These are phyloP conservation scores for Meyerozyma smithsonii DNA, from an alignment of 1,139 yeast species.

Conservation along the genomic window DNA sequence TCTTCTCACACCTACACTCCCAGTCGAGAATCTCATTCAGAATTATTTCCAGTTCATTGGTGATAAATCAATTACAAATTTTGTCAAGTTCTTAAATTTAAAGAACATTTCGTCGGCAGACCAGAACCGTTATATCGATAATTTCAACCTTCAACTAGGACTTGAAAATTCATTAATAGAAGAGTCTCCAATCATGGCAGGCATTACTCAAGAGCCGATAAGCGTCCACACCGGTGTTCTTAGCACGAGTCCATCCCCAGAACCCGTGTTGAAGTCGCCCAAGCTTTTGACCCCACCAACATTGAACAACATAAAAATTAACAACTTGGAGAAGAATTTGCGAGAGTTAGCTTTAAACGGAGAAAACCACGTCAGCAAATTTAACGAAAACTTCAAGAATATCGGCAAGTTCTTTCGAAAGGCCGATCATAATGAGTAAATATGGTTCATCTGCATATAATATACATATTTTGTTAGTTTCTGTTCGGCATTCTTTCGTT, in stretches of 20 bases:
- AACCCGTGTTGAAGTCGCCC: conserved; percentile 23
- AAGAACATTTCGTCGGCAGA: conserved; percentile 44
- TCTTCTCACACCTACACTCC: conserved; percentile 57
- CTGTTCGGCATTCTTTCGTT: too few relatives aligned
- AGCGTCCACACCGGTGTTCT: conserved; percentile 7
- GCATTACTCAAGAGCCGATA: conserved; percentile 15
- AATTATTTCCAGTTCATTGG: conserved; percentile 65
- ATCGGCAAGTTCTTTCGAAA: conserved; percentile 57
- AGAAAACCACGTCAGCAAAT: conserved; percentile 52
- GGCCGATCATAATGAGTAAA: conserved; percentile 22
- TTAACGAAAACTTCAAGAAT: conserved; percentile 54
- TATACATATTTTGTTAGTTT: too few relatives aligned
- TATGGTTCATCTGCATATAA: too few relatives aligned
- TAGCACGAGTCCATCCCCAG: conserved; percentile 1
- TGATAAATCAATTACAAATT: conserved; percentile 60
- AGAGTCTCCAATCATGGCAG: conserved; percentile 37
- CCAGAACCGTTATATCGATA: conserved; percentile 11
- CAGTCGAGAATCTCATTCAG: conserved; percentile 59
- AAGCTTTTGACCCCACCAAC: conserved; percentile 18
- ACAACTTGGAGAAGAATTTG: conserved; percentile 50
- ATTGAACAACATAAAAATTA: conserved; percentile 31
- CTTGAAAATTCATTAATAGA: conserved; percentile 35
- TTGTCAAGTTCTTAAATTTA: conserved; percentile 57
- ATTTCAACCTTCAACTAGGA: conserved; percentile 11
- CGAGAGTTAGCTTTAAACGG: conserved; percentile 50